Evolutionary conservation across 2,329 filamentous ascomycete species (phyloP).

Genomic region (Colletotrichum spaethianum): DNA sequence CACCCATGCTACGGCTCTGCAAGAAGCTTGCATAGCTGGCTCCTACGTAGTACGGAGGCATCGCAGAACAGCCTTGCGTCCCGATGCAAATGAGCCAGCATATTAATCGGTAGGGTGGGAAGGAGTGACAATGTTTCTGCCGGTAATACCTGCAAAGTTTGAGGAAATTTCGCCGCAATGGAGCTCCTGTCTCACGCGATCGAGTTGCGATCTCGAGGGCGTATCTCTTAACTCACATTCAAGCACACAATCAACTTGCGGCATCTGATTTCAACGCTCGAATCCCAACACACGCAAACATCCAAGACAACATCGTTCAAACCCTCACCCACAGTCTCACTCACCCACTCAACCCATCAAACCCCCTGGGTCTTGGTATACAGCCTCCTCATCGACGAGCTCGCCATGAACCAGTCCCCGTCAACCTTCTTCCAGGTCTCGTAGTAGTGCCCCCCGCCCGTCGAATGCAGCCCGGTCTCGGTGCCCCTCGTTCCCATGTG

Average conservation of each 20-base stretch:
- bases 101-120: background rate
- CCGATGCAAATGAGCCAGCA: background rate
- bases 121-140: background rate
- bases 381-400: constrained; percentile 34
- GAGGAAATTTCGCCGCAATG: background rate
- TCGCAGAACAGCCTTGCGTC: background rate
- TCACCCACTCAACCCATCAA: background rate
- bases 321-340: background rate
- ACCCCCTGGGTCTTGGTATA: constrained; percentile 26
- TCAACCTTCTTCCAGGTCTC: constrained; percentile 35
- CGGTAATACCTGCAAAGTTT: background rate
- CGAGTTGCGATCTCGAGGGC: background rate
- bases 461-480: constrained; percentile 2
- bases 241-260: background rate
- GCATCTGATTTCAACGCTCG: background rate
- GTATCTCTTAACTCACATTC: background rate
- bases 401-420: constrained; percentile 37
- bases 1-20: no score
- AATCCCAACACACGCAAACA: background rate
- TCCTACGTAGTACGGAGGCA: background rate
- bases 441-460: constrained; percentile 37
- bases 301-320: background rate
- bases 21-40: background rate
- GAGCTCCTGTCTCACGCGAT: background rate
- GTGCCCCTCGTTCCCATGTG: constrained; percentile 20